These are phyloP conservation scores for Saturnispora ahearnii DNA, from an alignment of 805 yeast species.

Conservation along the genomic window DNA sequence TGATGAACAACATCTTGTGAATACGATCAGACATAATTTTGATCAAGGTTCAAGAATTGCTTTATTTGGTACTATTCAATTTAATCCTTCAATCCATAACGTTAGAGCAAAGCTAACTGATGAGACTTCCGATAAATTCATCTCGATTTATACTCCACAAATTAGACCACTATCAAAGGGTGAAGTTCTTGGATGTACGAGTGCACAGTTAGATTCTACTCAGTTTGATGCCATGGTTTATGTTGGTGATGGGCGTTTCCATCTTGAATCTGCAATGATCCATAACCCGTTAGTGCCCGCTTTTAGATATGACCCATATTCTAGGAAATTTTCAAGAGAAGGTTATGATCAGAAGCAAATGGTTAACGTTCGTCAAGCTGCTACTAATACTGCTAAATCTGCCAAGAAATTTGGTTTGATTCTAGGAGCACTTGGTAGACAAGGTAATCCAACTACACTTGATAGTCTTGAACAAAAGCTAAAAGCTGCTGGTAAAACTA, in stretches of 20 bases:
- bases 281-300: conserved; percentile 93
- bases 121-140: conserved; percentile 30
- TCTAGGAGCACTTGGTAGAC: conserved; percentile 90
- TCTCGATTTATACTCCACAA: conserved; percentile 78
- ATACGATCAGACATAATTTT: conserved; percentile 69
- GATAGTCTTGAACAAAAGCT: conserved; percentile 53
- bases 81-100: conserved; percentile 87
- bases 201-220: conserved; percentile 62
- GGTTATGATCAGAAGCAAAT: conserved; percentile 80
- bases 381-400: conserved; percentile 50
- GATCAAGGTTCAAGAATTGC: conserved; percentile 58
- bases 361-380: conserved; percentile 63
- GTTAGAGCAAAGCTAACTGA: conserved; percentile 51
- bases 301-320: conserved; percentile 90
- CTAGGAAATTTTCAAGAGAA: conserved; percentile 83
- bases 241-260: conserved; percentile 94
- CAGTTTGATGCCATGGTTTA: conserved; percentile 77
- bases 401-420: conserved; percentile 74
- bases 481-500: conserved; percentile 46
- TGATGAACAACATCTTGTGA: conserved; percentile 72
- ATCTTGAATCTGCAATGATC: conserved; percentile 92
- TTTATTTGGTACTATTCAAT: conserved; percentile 91
- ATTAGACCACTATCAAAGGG: conserved; percentile 89
- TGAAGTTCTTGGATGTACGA: conserved; percentile 93
- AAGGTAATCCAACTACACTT: conserved; percentile 78